phyloP scores from a whole-genome alignment of 441 rosid species.

The Aleurites moluccanus region DNA sequence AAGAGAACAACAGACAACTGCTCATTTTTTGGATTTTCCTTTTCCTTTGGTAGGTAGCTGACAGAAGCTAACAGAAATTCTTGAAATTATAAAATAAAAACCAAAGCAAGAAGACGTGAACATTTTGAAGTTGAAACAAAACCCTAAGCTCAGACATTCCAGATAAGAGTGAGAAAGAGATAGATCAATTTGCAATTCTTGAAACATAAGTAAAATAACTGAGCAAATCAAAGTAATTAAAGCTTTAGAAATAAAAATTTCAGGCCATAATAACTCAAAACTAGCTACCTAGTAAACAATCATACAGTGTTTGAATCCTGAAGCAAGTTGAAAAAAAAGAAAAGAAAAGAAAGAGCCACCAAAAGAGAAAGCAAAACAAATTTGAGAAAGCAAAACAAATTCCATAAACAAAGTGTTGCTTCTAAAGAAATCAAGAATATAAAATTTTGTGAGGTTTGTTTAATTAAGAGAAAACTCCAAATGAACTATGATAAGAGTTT shows the following conservation, averaged over 20 bases:
- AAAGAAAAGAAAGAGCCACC: background rate
- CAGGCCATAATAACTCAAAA: no score
- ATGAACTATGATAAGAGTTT: slow-evolving; percentile 6
- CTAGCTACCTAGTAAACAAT: background rate
- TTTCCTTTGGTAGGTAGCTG: background rate
- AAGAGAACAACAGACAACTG: slow-evolving; percentile 16
- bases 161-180: background rate
- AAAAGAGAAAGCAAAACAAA: background rate
- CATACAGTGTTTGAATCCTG: background rate
- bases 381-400: no score
- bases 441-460: slow-evolving; percentile 9
- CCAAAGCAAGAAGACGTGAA: background rate
- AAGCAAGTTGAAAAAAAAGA: background rate
- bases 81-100: background rate
- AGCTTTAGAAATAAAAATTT: background rate
- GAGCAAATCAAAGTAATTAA: background rate
- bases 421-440: slow-evolving; percentile 4
- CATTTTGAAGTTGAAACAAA: slow-evolving; percentile 8
- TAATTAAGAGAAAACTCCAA: slow-evolving; percentile 20
- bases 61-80: background rate
- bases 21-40: background rate
- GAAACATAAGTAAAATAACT: background rate
- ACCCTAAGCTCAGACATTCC: slow-evolving; percentile 13
- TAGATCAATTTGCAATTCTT: slow-evolving; percentile 8
- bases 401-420: background rate